Evolutionary conservation across 768 basidiomycete genomes (phyloP), one percentile per base, ranked within the genome.

Genomic region (Boletus coccyginus): DNA sequence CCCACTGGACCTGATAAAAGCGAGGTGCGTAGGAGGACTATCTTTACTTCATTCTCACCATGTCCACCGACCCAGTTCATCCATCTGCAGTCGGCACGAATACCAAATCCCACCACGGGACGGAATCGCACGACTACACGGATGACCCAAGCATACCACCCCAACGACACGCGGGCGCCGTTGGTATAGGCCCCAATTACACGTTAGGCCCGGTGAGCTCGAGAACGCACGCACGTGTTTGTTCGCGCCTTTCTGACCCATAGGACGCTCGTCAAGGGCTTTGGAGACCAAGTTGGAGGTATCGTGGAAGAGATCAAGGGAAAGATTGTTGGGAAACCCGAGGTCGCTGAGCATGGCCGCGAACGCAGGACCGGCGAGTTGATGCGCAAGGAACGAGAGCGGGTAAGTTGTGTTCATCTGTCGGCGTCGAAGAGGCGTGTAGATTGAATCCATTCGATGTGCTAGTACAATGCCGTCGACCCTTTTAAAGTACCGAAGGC

Each of bases 81-180:
- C 63, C 59, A 1, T 64, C 70, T 17, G 60, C 65, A 0, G 40
- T 58, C 12, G 65, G 59, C 35, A 38, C 52, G 7, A 56, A 62
- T 40, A 59, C 62, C 38, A 54, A 54, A 11, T 53, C 48, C 11
- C 21, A 31, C 27, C 27, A 19, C 11, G 13, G n/a, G 27, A 3
- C 27, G 27, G 27, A 27, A 27, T 27, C 8, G 17, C 17, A 27
- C 2, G 51, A 52, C 29, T 33, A 41, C n/a, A 3, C 11, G 21
- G 58, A 69, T 21, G 69, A 56, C 36, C 46, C 64, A 8, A 38
- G 49, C 1, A 68, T 73, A 51, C 75, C 78, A 1, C 68, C 68
- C 21, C 78, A 80, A 59, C 61, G 59, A 44, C 79, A 81, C 50
- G 74, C 77, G 0, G 79, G 79, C 13, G 70, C 73, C 0, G 67